These are phyloP conservation scores for Anaeramoeba flamelloides DNA, from an alignment of 78 protist species.

Conservation along the genomic window DNA sequence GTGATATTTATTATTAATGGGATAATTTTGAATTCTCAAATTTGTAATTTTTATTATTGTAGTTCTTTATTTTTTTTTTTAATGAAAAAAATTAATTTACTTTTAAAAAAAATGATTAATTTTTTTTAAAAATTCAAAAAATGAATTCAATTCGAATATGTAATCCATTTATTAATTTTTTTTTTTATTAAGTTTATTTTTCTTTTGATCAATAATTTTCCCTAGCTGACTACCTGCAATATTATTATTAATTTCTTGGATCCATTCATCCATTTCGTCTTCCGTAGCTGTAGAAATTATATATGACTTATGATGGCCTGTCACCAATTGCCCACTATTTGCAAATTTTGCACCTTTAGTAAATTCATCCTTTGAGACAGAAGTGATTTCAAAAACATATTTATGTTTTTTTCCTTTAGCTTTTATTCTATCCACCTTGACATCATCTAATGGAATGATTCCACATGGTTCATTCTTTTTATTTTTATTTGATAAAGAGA, in stretches of 20 bases:
- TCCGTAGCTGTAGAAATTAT: not conserved
- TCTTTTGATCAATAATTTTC: not conserved
- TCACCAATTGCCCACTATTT: not conserved
- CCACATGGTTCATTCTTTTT: not conserved
- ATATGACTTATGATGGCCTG: not conserved
- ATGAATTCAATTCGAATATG: too few species aligned
- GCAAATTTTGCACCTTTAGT: not conserved
- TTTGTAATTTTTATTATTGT: too few species aligned
- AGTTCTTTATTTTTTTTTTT: too few species aligned
- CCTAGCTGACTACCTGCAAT: not conserved
- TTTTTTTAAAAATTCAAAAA: too few species aligned
- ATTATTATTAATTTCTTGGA: not conserved
- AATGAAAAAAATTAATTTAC: too few species aligned
- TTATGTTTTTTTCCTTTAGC: not conserved
- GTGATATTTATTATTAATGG: too few species aligned
- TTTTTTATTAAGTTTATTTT: not conserved
- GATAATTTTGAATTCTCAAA: too few species aligned
- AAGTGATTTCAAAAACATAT: not conserved
- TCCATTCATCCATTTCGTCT: not conserved
- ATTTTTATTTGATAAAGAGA: too few species aligned
- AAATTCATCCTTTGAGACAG: not conserved
- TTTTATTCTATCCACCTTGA: not conserved
- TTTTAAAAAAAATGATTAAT: too few species aligned
- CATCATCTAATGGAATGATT: not conserved
- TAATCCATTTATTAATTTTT: too few species aligned